phyloP scores from a whole-genome alignment of 192 early-diverging fungal genomes.

The Funneliformis geosporum region DNA sequence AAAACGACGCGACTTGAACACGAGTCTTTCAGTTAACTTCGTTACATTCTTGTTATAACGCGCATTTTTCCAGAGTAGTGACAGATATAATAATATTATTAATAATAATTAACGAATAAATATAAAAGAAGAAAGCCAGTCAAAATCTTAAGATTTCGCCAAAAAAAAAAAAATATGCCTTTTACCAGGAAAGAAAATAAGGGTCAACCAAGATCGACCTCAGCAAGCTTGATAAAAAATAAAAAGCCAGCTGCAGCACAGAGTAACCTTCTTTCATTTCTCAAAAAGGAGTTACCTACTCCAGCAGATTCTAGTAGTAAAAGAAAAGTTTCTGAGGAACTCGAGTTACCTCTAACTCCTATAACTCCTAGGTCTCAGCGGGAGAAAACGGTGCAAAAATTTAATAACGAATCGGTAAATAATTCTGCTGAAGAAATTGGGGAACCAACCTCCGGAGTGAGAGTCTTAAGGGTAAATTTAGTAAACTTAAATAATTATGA shows the following conservation, averaged over 20 bases:
- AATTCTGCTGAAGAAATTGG: background rate
- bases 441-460: background rate
- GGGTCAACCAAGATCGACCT: background rate
- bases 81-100: too few species aligned
- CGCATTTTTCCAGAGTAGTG: too few species aligned
- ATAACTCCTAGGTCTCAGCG: background rate
- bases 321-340: background rate
- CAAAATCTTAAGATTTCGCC: background rate
- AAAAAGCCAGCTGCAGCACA: background rate
- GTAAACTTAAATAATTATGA: too few species aligned
- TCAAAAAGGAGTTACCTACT: background rate
- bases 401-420: background rate
- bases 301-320: background rate
- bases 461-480: background rate
- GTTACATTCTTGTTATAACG: too few species aligned
- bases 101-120: too few species aligned
- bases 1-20: too few species aligned
- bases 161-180: background rate
- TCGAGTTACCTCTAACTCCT: background rate
- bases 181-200: background rate
- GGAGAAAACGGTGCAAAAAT: background rate
- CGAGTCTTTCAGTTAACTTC: too few species aligned
- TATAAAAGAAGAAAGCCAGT: too few species aligned
- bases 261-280: background rate
- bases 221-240: background rate